Percentiles rank a stretch among this genome's conserved stretches.
Conservation (phyloP, 495 filamentous ascomycete species). For the Neurospora pannonica region DNA sequence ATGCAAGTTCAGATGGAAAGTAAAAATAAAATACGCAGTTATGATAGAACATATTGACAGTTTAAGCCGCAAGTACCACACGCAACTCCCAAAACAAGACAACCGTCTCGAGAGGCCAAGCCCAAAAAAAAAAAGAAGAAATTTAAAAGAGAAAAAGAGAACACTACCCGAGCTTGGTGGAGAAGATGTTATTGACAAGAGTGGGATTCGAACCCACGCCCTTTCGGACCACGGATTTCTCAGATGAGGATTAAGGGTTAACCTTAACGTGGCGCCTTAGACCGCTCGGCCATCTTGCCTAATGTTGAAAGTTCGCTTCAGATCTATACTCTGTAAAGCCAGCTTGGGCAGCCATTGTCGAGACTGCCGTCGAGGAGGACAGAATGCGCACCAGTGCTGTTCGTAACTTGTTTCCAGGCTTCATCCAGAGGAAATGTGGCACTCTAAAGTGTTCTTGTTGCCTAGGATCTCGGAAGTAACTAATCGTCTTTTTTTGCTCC, state of each 20-base stretch:
- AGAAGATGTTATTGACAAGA: slow-evolving; percentile 11
- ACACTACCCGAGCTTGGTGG: not conserved
- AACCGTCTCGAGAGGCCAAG: not conserved
- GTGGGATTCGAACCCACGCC: slow-evolving; percentile 30
- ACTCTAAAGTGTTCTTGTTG: not conserved
- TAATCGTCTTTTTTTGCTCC: not conserved
- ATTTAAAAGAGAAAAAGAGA: not conserved
- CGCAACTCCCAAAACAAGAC: not conserved
- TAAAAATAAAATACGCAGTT: too few species aligned
- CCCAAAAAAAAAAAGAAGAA: too few species aligned
- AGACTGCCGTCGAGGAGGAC: not conserved
- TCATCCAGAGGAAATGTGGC: too few species aligned
- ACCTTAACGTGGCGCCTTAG: not conserved
- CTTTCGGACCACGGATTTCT: slow-evolving; percentile 20
- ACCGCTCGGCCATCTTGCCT: not conserved
- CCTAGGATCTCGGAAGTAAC: not conserved
- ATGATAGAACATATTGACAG: too few species aligned
- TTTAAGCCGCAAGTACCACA: too few species aligned
- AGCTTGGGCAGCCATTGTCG: not conserved
- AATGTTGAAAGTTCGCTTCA: not conserved
- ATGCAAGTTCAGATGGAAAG: too few species aligned
- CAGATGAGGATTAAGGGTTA: not conserved
- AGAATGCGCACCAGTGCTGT: not conserved
- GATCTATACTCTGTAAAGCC: not conserved
- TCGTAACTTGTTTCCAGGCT: not conserved